These are phyloP conservation scores for Eleusine coracana DNA, from an alignment of 176 grass and related monocot genomes.

Conservation along the genomic window DNA sequence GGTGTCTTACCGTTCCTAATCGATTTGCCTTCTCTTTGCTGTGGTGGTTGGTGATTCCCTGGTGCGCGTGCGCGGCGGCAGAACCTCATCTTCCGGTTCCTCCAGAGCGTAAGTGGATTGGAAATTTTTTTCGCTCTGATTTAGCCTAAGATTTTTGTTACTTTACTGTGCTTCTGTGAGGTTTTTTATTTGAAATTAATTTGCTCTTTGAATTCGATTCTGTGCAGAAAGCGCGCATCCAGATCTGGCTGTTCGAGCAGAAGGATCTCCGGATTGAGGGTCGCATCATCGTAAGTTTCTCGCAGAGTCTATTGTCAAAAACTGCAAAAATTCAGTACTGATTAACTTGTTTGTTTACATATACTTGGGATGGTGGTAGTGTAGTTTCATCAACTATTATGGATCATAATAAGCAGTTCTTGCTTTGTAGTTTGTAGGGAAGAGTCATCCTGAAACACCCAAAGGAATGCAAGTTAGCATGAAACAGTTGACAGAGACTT, in stretches of 20 bases:
- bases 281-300: conserved; percentile 77
- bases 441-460: background rate
- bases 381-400: background rate
- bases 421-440: background rate
- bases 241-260: conserved; percentile 97
- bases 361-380: background rate
- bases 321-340: background rate
- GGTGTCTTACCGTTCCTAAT: background rate
- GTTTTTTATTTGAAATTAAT: background rate
- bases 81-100: conserved; percentile 97
- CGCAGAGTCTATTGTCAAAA: background rate
- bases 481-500: background rate
- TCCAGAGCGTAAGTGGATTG: conserved; percentile 85
- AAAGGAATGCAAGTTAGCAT: background rate
- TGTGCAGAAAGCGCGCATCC: conserved; percentile 91
- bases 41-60: conserved; percentile 3
- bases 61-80: conserved; percentile 37
- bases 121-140: background rate
- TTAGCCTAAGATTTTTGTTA: background rate
- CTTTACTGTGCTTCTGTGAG: background rate
- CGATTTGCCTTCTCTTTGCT: background rate
- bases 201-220: background rate
- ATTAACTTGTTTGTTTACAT: background rate
- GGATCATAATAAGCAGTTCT: background rate
- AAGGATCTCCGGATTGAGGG: conserved; percentile 95